Evolutionary conservation across 257 asterid species (phyloP), one percentile per base, ranked within the genome.

Genomic region (Solanum chaucha): DNA sequence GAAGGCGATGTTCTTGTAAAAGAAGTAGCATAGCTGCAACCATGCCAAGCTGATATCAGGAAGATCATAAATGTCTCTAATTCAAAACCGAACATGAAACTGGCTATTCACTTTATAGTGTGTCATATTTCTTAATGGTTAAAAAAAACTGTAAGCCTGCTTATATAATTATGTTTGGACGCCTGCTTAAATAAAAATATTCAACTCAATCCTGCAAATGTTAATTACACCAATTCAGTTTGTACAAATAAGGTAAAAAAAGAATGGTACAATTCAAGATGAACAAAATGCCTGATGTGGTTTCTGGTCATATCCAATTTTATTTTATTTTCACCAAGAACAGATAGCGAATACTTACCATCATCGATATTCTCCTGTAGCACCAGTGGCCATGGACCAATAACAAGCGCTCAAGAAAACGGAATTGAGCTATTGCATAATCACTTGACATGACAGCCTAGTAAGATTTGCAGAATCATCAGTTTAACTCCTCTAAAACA

Each of bases 351-450:
- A 38, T 80, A 41, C 58, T 82, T 92, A 97, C 99, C 99, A 96
- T 95, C 98, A 95, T 87, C 10, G 99, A 91, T 93, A 97, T 94
- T 89, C 99, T 91, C 89, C 99, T 91, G 91, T 97, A 95, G 93
- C 98, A 97, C 99, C 99, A 97, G 92, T 97, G 99, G 72, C 99
- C 99, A 65, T 96, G 99, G 89, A 97, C 98, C 93, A 97, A 86
- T 91, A 97, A 73, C 72, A 97, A 92, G 61, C 98, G 96, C 91
- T 97, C 99, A 13, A 97, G 98, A 91, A 93, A 97, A 89, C 95
- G 93, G 87, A 97, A 97, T 87, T 97, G 99, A 38, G 99, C 99
- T 81, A 97, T 93, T 75, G 98, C 90, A 84, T 94, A 95, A 90
- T 97, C 99, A 84, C 99, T 96, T 11, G 99, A 92, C 99, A 96